phyloP scores from a whole-genome alignment of 1,139 yeast species.

The Magnusiomyces suaveolens region DNA sequence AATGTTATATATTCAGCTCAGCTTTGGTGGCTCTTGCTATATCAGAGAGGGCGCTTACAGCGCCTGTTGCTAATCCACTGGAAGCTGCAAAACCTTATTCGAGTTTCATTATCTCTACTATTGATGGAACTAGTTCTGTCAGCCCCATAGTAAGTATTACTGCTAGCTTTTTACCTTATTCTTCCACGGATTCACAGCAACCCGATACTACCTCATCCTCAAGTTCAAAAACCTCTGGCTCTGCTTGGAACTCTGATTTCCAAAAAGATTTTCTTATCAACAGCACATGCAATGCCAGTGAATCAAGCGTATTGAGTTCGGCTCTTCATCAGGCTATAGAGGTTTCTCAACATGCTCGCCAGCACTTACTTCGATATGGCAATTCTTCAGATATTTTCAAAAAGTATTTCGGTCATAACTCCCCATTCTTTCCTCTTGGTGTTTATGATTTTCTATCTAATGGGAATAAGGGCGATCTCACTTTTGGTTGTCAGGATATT shows the following conservation, averaged over 20 bases:
- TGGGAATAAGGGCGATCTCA: conserved; percentile 28
- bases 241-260: conserved; percentile 4
- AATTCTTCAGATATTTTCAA: conserved; percentile 24
- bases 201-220: no score
- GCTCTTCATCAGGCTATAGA: conserved; percentile 2
- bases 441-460: conserved; percentile 27
- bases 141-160: not conserved
- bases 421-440: conserved; percentile 32
- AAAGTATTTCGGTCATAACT: conserved; percentile 31
- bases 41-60: not conserved
- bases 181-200: no score
- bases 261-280: not conserved
- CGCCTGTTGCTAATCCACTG: not conserved
- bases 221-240: not conserved
- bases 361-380: conserved; percentile 27
- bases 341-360: conserved; percentile 26
- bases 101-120: not conserved
- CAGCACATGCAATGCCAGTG: conserved; percentile 6
- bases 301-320: conserved; percentile 1
- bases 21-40: not conserved
- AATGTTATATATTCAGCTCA: not conserved
- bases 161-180: no score
- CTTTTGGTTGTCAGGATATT: conserved; percentile 34
- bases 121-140: not conserved
- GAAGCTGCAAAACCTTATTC: not conserved